Evolutionary conservation across 208 protist species (phyloP), one percentile per base, ranked within the genome.

Genomic region (Strigomonas oncopelti): DNA sequence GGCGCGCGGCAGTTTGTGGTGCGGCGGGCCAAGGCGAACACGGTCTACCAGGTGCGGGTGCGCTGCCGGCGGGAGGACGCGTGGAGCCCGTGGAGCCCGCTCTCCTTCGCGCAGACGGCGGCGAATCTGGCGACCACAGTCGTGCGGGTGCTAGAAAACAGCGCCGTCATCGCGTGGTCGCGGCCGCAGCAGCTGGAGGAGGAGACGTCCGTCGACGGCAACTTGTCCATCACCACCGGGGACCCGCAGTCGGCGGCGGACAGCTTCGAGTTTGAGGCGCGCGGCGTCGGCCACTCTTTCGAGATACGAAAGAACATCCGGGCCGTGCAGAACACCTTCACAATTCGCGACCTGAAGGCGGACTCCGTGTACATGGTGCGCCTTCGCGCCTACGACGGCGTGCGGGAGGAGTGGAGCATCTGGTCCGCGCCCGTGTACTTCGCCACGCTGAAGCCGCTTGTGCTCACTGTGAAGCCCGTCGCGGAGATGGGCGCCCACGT

Each of bases 61-160:
- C 88, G 92, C 11, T 88, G 78, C 65, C 90, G 88, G 72, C 82
- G 90, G 14, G 84, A 92, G 63, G 84, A 87, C 68, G 74, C 80
- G 32, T 95, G 92, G 90, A 88, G 91, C n/a, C 83, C 72, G 36
- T 97, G 92, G 90, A 94, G 85, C 64, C 62, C 70, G 45, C 74
- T 75, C 18, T 66, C 91, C 29, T 87, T 90, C 76, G 62, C 93
- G 5, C 75, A 93, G 61, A 97, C 92, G 38, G 66, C 92, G 32
- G 83, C 88, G 13, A 85, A 88, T 69, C 77, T 97, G 56, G 71
- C 87, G 59, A 64, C 95, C 8, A 64, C 67, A 51, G 72, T 92
- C 27, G 72, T 18, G 34, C 68, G 68, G 54, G 93, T 97, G 65
- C 84, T 86, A 68, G 92, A 97, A 63, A 87, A 92, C 71, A 86